Conservation (phyloP, 805 yeast species). For the Saccharomycopsis sp. region DNA sequence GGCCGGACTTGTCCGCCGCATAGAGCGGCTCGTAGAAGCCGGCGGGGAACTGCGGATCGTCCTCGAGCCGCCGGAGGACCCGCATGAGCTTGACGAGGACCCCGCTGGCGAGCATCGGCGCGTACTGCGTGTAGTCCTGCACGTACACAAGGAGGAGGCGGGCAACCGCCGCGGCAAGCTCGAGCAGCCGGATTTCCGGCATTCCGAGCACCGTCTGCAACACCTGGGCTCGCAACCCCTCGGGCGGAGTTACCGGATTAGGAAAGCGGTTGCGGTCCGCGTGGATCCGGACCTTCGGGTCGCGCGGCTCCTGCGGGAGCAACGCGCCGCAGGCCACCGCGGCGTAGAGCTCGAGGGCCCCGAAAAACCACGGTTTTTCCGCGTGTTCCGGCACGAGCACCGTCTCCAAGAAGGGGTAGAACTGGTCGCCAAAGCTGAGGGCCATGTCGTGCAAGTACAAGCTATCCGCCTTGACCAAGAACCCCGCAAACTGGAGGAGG, state of each 20-base stretch:
- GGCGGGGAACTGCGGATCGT: slow-evolving; percentile 20
- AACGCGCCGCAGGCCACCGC: background rate
- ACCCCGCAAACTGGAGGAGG: background rate
- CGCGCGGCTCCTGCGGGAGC: background rate
- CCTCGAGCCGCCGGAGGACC: slow-evolving; percentile 32
- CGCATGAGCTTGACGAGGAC: slow-evolving; percentile 42
- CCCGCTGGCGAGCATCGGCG: slow-evolving; percentile 39
- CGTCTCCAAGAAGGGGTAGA: slow-evolving; percentile 32
- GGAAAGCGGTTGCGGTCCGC: too few species aligned
- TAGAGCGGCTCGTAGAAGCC: background rate
- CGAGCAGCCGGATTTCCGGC: slow-evolving; percentile 35
- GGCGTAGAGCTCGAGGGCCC: background rate
- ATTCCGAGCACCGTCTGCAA: slow-evolving; percentile 21
- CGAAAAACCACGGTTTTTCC: slow-evolving; percentile 49
- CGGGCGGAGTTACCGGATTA: too few species aligned
- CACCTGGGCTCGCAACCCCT: too few species aligned
- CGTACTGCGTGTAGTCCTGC: slow-evolving; percentile 35
- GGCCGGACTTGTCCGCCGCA: background rate
- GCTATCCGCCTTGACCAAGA: background rate
- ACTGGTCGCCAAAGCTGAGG: slow-evolving; percentile 26
- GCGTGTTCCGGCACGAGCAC: slow-evolving; percentile 33
- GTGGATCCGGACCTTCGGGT: too few species aligned
- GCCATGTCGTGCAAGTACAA: background rate
- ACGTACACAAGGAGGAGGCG: slow-evolving; percentile 50
- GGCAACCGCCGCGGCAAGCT: slow-evolving; percentile 47